Conservation (phyloP, 768 basidiomycete species). For the Lenzites betulinus region DNA sequence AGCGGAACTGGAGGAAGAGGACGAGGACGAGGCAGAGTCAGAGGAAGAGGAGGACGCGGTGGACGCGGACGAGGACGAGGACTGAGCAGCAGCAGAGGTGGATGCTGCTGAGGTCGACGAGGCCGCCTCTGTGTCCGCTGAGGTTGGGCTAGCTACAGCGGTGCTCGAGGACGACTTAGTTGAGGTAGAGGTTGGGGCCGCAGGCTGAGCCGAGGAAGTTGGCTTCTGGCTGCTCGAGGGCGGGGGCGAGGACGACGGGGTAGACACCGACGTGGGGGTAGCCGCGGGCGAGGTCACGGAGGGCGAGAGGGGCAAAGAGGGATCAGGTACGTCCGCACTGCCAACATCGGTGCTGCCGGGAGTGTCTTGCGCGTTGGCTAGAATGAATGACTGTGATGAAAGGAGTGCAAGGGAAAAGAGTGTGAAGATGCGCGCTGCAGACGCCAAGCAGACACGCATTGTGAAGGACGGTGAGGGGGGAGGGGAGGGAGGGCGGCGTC, state of each 20-base stretch:
- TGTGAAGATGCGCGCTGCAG: constrained; percentile 32
- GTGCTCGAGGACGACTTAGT: not conserved
- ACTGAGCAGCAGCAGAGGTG: not conserved
- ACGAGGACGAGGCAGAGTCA: constrained; percentile 11
- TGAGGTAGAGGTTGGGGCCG: constrained; percentile 1
- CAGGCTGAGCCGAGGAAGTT: not conserved
- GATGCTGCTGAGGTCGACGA: not conserved
- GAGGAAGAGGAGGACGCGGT: constrained; percentile 14
- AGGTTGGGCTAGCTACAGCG: too few relatives aligned
- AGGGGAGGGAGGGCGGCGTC: constrained; percentile 23
- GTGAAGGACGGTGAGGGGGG: constrained; percentile 13
- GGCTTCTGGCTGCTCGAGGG: not conserved
- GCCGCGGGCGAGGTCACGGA: not conserved
- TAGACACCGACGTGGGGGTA: not conserved
- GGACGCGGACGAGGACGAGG: constrained; percentile 3
- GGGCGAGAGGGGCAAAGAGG: not conserved
- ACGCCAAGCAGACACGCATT: constrained; percentile 32
- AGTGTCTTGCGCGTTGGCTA: constrained; percentile 20
- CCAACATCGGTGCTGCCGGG: not conserved
- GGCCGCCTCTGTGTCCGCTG: too few relatives aligned
- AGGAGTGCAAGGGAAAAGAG: constrained; percentile 35
- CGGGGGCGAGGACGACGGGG: not conserved
- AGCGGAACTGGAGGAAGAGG: constrained; percentile 17
- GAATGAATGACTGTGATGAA: constrained; percentile 32
- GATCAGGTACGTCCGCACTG: not conserved